Evolutionary conservation across 176 grass and related monocot species (phyloP).

Genomic region (Bolboschoenus planiculmis): DNA sequence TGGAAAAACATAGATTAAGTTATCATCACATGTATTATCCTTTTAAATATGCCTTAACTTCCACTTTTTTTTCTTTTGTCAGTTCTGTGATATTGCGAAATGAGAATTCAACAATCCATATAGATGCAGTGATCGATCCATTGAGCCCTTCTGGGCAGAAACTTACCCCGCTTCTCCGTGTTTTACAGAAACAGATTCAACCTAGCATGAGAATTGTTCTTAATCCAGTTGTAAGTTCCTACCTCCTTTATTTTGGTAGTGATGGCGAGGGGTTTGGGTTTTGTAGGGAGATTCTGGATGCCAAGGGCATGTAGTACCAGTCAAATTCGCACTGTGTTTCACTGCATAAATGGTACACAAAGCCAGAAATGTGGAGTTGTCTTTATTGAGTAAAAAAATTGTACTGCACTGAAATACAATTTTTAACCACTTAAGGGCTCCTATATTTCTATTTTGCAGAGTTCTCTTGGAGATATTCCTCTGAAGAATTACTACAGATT

Average conservation of each 20-base stretch:
- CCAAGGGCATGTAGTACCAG: neutral
- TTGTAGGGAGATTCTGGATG: neutral
- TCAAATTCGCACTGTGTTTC: neutral
- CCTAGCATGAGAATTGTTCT: slow-evolving; percentile 97
- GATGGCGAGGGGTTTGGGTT: neutral
- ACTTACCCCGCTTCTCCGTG: slow-evolving; percentile 66
- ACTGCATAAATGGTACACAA: neutral
- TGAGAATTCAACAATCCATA: slow-evolving; percentile 75
- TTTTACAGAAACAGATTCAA: slow-evolving; percentile 75
- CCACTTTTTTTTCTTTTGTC: slow-evolving; percentile 23
- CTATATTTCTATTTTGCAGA: slow-evolving; percentile 58
- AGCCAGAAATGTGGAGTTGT: neutral
- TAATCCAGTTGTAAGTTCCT: slow-evolving; percentile 87
- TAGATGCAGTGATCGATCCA: slow-evolving; percentile 98
- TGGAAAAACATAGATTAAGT: slow-evolving; percentile 10
- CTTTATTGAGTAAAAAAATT: neutral
- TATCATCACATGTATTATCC: slow-evolving; percentile 3
- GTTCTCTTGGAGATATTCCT: slow-evolving; percentile 92
- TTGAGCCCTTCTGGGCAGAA: slow-evolving; percentile 83
- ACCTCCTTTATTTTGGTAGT: slow-evolving; percentile 5
- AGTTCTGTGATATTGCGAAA: slow-evolving; percentile 80
- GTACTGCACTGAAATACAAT: neutral
- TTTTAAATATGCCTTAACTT: slow-evolving; percentile 9
- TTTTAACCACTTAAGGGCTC: neutral
- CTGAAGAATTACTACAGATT: slow-evolving; percentile 98